Evolutionary conservation across 805 yeast species (phyloP).

Genomic region (Zygosaccharomyces gambellarensis): DNA sequence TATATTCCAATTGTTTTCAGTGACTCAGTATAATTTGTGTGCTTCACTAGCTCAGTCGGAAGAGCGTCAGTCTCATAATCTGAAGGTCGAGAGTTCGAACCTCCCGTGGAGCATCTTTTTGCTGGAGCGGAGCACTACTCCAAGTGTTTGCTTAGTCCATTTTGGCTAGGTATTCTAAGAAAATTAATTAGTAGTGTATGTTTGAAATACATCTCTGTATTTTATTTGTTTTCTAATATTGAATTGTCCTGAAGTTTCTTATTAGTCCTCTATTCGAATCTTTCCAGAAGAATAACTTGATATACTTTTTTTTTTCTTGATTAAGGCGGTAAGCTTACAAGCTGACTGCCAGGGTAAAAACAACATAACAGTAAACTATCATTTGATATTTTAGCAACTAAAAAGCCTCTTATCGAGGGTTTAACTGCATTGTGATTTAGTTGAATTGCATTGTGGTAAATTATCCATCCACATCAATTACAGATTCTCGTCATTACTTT

Average conservation of each 20-base stretch:
- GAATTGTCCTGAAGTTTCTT: background rate
- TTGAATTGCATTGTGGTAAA: background rate
- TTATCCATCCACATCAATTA: background rate
- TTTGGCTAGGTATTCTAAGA: too few species aligned
- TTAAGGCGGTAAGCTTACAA: constrained; percentile 1
- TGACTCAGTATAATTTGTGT: background rate
- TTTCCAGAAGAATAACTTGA: background rate
- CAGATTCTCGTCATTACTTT: background rate
- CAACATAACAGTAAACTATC: background rate
- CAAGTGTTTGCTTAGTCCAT: too few species aligned
- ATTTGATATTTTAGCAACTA: background rate
- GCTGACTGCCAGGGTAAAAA: background rate
- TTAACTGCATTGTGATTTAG: background rate
- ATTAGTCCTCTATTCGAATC: constrained; percentile 1
- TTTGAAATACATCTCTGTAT: background rate
- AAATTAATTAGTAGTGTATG: too few species aligned
- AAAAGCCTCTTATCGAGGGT: background rate
- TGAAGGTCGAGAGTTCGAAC: constrained; percentile 48
- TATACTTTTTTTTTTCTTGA: background rate
- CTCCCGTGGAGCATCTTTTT: constrained; percentile 43
- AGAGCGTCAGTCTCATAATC: constrained; percentile 52
- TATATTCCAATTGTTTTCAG: background rate
- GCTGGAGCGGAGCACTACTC: too few species aligned
- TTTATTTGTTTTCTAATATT: background rate
- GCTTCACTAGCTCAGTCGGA: constrained; percentile 49